These are phyloP conservation scores for Phytophthora tentaculata DNA, from an alignment of 352 stramenopile species.

Conservation along the genomic window DNA sequence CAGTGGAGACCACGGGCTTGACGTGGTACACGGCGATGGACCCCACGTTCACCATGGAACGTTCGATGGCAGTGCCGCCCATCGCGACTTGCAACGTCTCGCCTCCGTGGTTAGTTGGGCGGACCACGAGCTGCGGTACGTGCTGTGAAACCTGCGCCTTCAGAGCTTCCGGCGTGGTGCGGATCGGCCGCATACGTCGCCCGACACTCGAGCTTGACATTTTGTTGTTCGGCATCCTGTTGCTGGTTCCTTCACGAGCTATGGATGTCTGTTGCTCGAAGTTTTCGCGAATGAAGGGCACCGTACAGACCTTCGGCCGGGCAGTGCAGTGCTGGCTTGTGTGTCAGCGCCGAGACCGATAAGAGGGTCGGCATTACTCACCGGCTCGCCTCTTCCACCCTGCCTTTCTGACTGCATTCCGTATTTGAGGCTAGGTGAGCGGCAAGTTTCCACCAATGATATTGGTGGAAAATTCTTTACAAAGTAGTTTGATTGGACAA, in stretches of 20 bases:
- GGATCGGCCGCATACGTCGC: slow-evolving; percentile 35
- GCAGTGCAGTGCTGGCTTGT: slow-evolving; percentile 31
- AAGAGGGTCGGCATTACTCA: slow-evolving; percentile 28
- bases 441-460: too few relatives aligned
- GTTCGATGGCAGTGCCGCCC: slow-evolving; percentile 67
- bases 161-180: slow-evolving; percentile 25
- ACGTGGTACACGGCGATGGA: slow-evolving; percentile 70
- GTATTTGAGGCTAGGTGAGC: slow-evolving; percentile 14
- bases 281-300: slow-evolving; percentile 38
- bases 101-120: slow-evolving; percentile 34
- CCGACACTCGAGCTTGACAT: slow-evolving; percentile 24
- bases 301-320: not conserved
- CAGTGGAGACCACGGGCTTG: slow-evolving; percentile 46
- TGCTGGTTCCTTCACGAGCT: slow-evolving; percentile 18
- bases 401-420: slow-evolving; percentile 20
- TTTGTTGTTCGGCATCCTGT: slow-evolving; percentile 47
- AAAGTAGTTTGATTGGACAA: slow-evolving; percentile 17
- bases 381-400: slow-evolving; percentile 29
- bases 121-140: slow-evolving; percentile 53
- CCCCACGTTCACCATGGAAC: slow-evolving; percentile 64
- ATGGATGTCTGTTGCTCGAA: slow-evolving; percentile 25
- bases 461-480: not conserved
- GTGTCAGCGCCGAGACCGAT: slow-evolving; percentile 14
- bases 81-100: slow-evolving; percentile 55
- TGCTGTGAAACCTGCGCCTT: slow-evolving; percentile 26